Percentiles rank a stretch among this genome's conserved stretches.
phyloP scores from a whole-genome alignment of 768 basidiomycete genomes.

The Mycena epipterygia region DNA sequence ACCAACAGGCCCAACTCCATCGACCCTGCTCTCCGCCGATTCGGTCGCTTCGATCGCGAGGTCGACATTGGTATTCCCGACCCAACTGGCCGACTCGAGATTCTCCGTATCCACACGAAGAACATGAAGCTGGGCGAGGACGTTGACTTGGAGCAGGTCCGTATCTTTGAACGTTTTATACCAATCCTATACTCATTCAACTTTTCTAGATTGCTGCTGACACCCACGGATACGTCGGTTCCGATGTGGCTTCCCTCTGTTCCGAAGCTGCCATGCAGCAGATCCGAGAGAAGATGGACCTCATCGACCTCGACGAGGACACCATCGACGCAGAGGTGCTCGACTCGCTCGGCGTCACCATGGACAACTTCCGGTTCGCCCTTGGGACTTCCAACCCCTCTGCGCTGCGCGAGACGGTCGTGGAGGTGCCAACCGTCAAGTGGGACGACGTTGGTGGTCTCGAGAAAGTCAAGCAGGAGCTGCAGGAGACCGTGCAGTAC shows the following conservation, averaged over 20 bases:
- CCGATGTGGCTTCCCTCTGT: slow-evolving; percentile 96
- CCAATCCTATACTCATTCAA: not conserved
- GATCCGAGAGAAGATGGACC: slow-evolving; percentile 99
- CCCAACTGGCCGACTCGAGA: slow-evolving; percentile 98
- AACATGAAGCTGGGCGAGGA: slow-evolving; percentile 99
- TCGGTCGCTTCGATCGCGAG: slow-evolving; percentile 99
- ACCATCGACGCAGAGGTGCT: slow-evolving; percentile 99
- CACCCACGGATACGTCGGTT: slow-evolving; percentile 99
- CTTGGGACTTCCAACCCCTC: slow-evolving; percentile 98
- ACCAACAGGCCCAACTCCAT: slow-evolving; percentile 99
- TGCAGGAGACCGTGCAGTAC: slow-evolving; percentile 99
- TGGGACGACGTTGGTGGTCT: slow-evolving; percentile 99
- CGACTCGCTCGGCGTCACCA: slow-evolving; percentile 98
- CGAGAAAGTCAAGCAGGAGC: slow-evolving; percentile 99
- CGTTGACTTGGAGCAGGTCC: slow-evolving; percentile 95
- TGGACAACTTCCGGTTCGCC: slow-evolving; percentile 99
- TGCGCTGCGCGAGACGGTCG: slow-evolving; percentile 98
- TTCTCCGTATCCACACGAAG: slow-evolving; percentile 99
- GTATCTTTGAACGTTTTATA: not conserved
- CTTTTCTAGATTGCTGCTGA: slow-evolving; percentile 90
- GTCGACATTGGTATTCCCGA: slow-evolving; percentile 99
- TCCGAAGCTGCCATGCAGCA: slow-evolving; percentile 99
- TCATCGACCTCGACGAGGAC: slow-evolving; percentile 96
- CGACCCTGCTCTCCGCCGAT: slow-evolving; percentile 97
- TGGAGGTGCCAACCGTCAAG: slow-evolving; percentile 98